Percentiles rank a stretch among this genome's conserved stretches.
phyloP scores from a whole-genome alignment of 2,329 filamentous ascomycete genomes.

The Aspergillus tanneri region DNA sequence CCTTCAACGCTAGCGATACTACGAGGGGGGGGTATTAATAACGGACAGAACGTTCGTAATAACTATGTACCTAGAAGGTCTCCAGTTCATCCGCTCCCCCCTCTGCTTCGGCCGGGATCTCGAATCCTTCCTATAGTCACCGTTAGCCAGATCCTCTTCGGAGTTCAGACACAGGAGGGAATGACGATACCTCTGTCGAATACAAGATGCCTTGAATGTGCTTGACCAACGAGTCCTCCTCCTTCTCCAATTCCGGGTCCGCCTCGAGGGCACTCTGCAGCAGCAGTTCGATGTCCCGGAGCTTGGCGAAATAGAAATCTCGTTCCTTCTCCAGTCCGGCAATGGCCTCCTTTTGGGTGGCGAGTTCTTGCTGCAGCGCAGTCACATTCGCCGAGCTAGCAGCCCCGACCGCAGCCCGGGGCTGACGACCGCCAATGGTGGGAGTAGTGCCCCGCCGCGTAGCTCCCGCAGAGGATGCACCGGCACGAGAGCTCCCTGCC shows the following conservation, averaged over 20 bases:
- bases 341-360: constrained; percentile 91
- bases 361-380: constrained; percentile 80
- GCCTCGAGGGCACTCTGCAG: constrained; percentile 91
- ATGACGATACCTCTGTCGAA: constrained; percentile 71
- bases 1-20: constrained; percentile 22
- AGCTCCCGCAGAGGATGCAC: constrained; percentile 46
- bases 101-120: constrained; percentile 33
- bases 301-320: constrained; percentile 99
- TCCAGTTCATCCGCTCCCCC: constrained; percentile 30
- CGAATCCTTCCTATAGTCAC: constrained; percentile 30
- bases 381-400: constrained; percentile 60
- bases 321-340: constrained; percentile 89
- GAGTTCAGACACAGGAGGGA: background rate
- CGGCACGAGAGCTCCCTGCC: constrained; percentile 50
- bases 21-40: constrained; percentile 30
- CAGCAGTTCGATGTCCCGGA: constrained; percentile 92
- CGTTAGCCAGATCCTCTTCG: constrained; percentile 5
- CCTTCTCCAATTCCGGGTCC: constrained; percentile 89
- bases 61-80: constrained; percentile 26
- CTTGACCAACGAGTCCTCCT: constrained; percentile 88
- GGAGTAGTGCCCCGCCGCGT: constrained; percentile 62
- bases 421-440: constrained; percentile 52
- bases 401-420: constrained; percentile 46
- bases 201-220: constrained; percentile 96
- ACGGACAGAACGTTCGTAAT: constrained; percentile 17